A percentile compares a stretch with the other conserved stretches of the same genome.
Conservation (phyloP, 805 yeast species). For the Pichia thaimueangensis region DNA sequence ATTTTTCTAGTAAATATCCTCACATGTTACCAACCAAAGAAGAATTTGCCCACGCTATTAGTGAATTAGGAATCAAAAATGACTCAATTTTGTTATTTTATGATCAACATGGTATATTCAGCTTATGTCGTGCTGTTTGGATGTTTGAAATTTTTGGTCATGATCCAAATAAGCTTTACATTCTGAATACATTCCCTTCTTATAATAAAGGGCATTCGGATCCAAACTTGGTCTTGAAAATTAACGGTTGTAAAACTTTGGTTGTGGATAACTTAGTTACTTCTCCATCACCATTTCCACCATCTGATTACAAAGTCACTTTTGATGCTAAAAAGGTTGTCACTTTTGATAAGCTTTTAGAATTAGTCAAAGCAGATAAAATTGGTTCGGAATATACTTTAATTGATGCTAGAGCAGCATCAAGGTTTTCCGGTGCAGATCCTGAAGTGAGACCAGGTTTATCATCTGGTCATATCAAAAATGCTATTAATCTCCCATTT, state of each 20-base stretch:
- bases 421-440: conserved; percentile 68
- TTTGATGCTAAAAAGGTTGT: conserved; percentile 47
- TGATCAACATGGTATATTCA: conserved; percentile 78
- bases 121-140: conserved; percentile 92
- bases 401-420: conserved; percentile 77
- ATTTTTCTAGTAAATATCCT: conserved; percentile 59
- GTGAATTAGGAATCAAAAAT: conserved; percentile 47
- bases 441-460: conserved; percentile 90
- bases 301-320: conserved; percentile 30
- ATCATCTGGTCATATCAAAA: conserved; percentile 85
- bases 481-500: conserved; percentile 74
- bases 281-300: conserved; percentile 20
- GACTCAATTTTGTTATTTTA: conserved; percentile 69
- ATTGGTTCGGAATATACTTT: conserved; percentile 44
- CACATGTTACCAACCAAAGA: conserved; percentile 78
- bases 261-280: conserved; percentile 16
- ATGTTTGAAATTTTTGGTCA: conserved; percentile 79
- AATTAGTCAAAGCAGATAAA: conserved; percentile 45
- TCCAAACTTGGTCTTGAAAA: conserved; percentile 21
- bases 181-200: conserved; percentile 61
- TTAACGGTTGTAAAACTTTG: conserved; percentile 20
- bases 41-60: conserved; percentile 48
- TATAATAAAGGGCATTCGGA: conserved; percentile 22
- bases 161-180: conserved; percentile 39
- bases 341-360: conserved; percentile 57